A percentile compares a stretch with the other conserved stretches of the same genome.
Evolutionary conservation across 2,329 filamentous ascomycete species (phyloP).

Genomic region (Zelopaecilomyces penicillatus): DNA sequence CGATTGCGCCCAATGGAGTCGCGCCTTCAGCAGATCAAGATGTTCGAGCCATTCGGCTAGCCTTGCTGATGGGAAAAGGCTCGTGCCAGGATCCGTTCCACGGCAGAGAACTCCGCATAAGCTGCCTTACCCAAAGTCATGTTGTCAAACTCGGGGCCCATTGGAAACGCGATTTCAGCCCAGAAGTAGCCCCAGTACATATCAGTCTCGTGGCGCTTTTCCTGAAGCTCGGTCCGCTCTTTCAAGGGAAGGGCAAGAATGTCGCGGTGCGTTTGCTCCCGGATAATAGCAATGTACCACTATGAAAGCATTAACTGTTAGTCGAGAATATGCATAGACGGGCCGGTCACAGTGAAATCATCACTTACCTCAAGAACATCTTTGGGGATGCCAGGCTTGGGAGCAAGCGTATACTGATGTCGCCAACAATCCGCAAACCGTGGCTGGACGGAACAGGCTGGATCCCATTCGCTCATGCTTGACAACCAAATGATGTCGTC

Average conservation of each 20-base stretch:
- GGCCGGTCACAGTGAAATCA: neutral
- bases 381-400: constrained; percentile 37
- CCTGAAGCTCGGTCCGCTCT: constrained; percentile 22
- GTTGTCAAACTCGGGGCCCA: constrained; percentile 34
- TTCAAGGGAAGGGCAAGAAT: constrained; percentile 31
- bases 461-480: constrained; percentile 18
- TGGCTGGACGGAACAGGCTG: constrained; percentile 36
- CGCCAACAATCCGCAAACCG: constrained; percentile 40
- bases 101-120: constrained; percentile 36
- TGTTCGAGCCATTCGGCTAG: too few species aligned
- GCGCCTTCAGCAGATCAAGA: too few species aligned
- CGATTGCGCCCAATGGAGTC: too few species aligned
- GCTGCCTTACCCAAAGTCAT: constrained; percentile 41
- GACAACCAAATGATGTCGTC: constrained; percentile 45
- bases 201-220: constrained; percentile 25
- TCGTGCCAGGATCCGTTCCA: constrained; percentile 41
- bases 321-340: neutral
- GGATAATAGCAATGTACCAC: constrained; percentile 51
- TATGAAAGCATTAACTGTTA: constrained; percentile 16
- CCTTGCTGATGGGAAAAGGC: constrained; percentile 20
- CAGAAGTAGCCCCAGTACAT: constrained; percentile 47
- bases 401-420: constrained; percentile 42
- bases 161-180: constrained; percentile 35
- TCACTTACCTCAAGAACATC: constrained; percentile 48
- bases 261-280: constrained; percentile 40